A percentile compares a stretch with the other conserved stretches of the same genome.
phyloP scores from a whole-genome alignment of 192 early-diverging fungal species.

The Endogone sp. region DNA sequence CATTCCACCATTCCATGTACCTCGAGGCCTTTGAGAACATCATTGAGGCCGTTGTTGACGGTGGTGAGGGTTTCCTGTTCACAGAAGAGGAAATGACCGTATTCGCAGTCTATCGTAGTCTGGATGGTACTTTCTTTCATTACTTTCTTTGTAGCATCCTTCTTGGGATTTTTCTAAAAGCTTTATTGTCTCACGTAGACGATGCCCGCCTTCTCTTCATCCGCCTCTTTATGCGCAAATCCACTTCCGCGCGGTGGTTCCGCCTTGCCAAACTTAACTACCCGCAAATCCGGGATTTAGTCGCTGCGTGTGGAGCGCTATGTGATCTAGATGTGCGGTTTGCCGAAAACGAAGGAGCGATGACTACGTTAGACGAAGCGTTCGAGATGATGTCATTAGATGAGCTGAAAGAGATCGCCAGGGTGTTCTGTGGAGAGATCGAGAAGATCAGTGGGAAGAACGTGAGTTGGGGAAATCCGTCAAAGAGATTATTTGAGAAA shows the following conservation, averaged over 20 bases:
- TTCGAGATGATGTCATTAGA: conserved; percentile 9
- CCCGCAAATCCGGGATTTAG: conserved; percentile 16
- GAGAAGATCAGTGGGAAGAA: not conserved
- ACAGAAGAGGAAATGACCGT: conserved; percentile 30
- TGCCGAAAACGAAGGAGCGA: conserved; percentile 17
- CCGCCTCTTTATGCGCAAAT: conserved; percentile 23
- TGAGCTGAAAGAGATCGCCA: not conserved
- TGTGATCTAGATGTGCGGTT: conserved; percentile 15
- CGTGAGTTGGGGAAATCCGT: conserved; percentile 20
- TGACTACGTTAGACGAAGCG: conserved; percentile 23
- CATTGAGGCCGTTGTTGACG: conserved; percentile 34
- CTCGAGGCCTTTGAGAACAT: conserved; percentile 33
- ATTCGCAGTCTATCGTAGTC: conserved; percentile 26
- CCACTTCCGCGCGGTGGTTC: conserved; percentile 24
- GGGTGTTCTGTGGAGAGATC: not conserved
- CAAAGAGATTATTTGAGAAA: too few species aligned
- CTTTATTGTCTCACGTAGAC: not conserved
- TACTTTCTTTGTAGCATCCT: not conserved
- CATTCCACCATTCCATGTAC: conserved; percentile 27
- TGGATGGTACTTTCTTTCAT: conserved; percentile 3
- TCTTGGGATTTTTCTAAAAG: not conserved
- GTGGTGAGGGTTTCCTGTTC: conserved; percentile 31
- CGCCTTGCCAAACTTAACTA: conserved; percentile 21
- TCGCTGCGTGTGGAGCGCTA: conserved; percentile 16
- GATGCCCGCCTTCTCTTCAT: conserved; percentile 1